phyloP scores from a whole-genome alignment of 495 filamentous ascomycete species.

The Lepraria neglecta region DNA sequence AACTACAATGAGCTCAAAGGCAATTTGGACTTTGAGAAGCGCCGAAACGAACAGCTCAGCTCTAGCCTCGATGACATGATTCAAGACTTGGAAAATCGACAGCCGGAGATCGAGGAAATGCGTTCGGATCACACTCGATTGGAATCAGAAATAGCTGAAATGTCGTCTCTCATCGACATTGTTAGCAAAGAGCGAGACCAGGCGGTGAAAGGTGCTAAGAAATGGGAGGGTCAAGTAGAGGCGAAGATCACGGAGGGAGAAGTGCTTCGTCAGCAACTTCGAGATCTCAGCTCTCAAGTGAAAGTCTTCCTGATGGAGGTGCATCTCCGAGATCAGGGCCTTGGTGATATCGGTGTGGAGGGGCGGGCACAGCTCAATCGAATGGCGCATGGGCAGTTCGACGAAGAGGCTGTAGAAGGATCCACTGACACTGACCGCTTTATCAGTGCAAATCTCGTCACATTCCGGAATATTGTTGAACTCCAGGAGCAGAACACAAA shows the following conservation, averaged over 20 bases:
- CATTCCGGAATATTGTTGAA: conserved; percentile 76
- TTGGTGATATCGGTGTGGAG: conserved; percentile 61
- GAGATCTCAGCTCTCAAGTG: conserved; percentile 82
- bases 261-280: conserved; percentile 78
- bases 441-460: conserved; percentile 74
- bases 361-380: conserved; percentile 62
- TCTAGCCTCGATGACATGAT: conserved; percentile 76
- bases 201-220: conserved; percentile 56
- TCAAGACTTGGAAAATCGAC: conserved; percentile 50
- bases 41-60: conserved; percentile 61
- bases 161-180: conserved; percentile 62
- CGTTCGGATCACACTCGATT: conserved; percentile 49
- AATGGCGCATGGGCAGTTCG: conserved; percentile 58
- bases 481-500: conserved; percentile 85
- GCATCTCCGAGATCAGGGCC: conserved; percentile 69
- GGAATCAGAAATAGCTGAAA: conserved; percentile 64
- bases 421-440: conserved; percentile 66
- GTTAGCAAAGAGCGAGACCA: conserved; percentile 50
- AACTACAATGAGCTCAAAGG: conserved; percentile 57
- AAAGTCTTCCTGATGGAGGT: conserved; percentile 82
- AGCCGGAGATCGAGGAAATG: conserved; percentile 57
- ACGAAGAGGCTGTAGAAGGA: conserved; percentile 54
- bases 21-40: conserved; percentile 58
- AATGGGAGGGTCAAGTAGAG: conserved; percentile 64
- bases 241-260: conserved; percentile 66